Percentiles rank a stretch among this genome's conserved stretches.
These are phyloP conservation scores for Suhomyces coccinellae DNA, from an alignment of 1,139 yeast genomes.

Conservation along the genomic window DNA sequence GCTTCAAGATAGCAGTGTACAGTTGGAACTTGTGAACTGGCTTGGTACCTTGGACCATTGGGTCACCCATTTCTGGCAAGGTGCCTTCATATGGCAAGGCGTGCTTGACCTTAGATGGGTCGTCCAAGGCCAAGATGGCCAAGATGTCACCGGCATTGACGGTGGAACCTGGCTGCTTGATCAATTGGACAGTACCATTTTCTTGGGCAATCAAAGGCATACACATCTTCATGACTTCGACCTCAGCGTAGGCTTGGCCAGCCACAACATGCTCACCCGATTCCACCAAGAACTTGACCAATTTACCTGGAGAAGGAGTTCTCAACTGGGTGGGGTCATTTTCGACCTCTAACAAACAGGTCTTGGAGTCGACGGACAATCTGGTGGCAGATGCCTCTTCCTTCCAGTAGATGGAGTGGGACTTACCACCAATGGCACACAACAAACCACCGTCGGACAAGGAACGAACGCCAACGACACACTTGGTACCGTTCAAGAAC, in stretches of 20 bases:
- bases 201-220: conserved; percentile 92
- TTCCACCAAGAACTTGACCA: conserved; percentile 89
- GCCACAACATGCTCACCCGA: conserved; percentile 90
- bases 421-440: conserved; percentile 84
- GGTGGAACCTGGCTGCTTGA: conserved; percentile 98
- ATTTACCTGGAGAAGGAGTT: conserved; percentile 98
- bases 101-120: conserved; percentile 95
- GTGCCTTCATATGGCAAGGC: conserved; percentile 96
- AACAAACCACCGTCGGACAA: conserved; percentile 94
- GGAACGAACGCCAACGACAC: conserved; percentile 81
- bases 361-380: conserved; percentile 89
- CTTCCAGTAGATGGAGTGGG: conserved; percentile 95
- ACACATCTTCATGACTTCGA: conserved; percentile 98
- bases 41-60: conserved; percentile 78
- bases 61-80: conserved; percentile 83
- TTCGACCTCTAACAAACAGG: conserved; percentile 90
- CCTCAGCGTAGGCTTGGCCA: conserved; percentile 97
- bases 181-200: conserved; percentile 86
- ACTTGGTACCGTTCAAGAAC: conserved; percentile 90
- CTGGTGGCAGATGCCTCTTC: conserved; percentile 98
- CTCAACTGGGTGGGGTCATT: conserved; percentile 98
- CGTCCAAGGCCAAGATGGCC: conserved; percentile 92
- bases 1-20: conserved; percentile 59
- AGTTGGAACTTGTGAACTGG: conserved; percentile 73
- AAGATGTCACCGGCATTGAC: conserved; percentile 95